Conservation (phyloP, 345 rosid genomes). For the Barbarea vulgaris region DNA sequence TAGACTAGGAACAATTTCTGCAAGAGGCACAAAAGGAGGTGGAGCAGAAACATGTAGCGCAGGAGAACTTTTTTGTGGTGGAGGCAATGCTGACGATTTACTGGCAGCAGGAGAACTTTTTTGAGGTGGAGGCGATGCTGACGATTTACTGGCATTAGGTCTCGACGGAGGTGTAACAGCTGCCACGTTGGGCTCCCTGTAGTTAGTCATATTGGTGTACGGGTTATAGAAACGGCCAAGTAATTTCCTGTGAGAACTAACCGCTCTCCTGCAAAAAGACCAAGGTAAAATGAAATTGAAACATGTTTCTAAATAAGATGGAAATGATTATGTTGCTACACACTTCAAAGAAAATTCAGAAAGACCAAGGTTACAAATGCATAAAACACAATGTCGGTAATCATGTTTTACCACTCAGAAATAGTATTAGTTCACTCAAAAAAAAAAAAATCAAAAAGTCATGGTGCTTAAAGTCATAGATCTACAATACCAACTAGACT, state of each 20-base stretch:
- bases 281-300: background rate
- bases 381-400: constrained; percentile 1
- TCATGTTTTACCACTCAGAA: background rate
- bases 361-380: background rate
- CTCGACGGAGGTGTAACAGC: background rate
- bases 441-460: background rate
- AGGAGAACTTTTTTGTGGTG: constrained; percentile 12
- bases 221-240: constrained; percentile 29
- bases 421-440: constrained; percentile 7
- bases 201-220: background rate
- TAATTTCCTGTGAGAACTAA: constrained; percentile 34
- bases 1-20: constrained; percentile 1
- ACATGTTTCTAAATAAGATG: background rate
- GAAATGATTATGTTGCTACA: background rate
- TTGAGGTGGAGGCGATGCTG: constrained; percentile 12
- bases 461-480: constrained; percentile 10
- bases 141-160: background rate
- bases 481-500: constrained; percentile 29
- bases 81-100: background rate
- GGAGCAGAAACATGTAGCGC: constrained; percentile 27
- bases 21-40: constrained; percentile 11
- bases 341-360: background rate
- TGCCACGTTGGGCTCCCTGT: background rate
- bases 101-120: background rate
- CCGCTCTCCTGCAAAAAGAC: constrained; percentile 14